A percentile compares a stretch with the other conserved stretches of the same genome.
These are phyloP conservation scores for Umbellularia californica DNA, from an alignment of 164 flowering plant genomes.

Conservation along the genomic window DNA sequence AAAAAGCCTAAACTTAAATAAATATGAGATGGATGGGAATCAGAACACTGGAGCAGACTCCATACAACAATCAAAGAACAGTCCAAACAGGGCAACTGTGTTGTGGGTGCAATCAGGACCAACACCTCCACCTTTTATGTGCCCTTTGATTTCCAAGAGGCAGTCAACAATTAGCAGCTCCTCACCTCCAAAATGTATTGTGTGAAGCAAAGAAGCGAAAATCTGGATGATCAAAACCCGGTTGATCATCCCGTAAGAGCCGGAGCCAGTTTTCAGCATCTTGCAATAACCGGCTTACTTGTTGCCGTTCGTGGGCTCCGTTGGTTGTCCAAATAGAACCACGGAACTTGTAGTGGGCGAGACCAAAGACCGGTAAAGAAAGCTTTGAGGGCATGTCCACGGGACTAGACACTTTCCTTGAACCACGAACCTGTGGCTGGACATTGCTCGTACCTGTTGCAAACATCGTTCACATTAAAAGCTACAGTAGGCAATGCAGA, in stretches of 20 bases:
- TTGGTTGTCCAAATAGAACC: conserved; percentile 46
- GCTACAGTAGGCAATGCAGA: neutral
- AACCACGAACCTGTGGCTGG: conserved; percentile 18
- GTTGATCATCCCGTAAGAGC: conserved; percentile 30
- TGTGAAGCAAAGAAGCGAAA: conserved; percentile 52
- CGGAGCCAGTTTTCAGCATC: conserved; percentile 61
- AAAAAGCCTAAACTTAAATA: neutral
- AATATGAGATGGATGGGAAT: conserved; percentile 6
- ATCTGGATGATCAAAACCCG: conserved; percentile 40
- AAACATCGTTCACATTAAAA: conserved; percentile 7
- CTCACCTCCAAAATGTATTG: conserved; percentile 34
- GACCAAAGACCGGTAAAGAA: conserved; percentile 63
- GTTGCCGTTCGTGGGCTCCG: conserved; percentile 40
- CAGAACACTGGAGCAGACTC: conserved; percentile 2
- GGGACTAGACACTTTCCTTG: conserved; percentile 20
- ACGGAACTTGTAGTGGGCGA: conserved; percentile 66
- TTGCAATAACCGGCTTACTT: conserved; percentile 37
- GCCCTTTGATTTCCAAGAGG: neutral
- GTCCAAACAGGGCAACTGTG: too few species aligned
- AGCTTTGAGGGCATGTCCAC: conserved; percentile 32
- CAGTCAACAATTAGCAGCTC: neutral
- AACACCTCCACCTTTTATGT: neutral
- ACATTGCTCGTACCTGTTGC: conserved; percentile 20
- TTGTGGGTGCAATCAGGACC: neutral
- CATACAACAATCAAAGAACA: neutral